Conservation (phyloP, 192 early-diverging fungal genomes). For the Piromyces sp. region DNA sequence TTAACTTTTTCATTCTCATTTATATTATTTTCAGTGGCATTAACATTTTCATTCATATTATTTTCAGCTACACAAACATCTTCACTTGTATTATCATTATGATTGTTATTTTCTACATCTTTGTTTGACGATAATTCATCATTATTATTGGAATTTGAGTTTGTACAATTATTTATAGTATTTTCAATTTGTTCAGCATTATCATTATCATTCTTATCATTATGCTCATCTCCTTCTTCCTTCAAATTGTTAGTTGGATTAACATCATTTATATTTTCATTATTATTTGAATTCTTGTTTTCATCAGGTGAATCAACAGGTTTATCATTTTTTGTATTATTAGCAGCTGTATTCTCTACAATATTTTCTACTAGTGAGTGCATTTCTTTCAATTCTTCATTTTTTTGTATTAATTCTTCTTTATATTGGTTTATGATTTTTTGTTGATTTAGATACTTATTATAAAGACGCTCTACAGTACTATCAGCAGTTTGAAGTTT, state of each 20-base stretch:
- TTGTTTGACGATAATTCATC: neutral
- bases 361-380: neutral
- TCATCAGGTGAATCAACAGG: neutral
- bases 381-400: neutral
- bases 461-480: neutral
- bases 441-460: neutral
- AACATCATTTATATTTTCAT: neutral
- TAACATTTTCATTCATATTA: too few species aligned
- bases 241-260: neutral
- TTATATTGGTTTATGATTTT: neutral
- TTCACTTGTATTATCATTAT: too few species aligned
- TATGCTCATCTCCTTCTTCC: neutral
- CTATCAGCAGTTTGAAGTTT: neutral
- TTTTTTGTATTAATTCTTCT: neutral
- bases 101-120: too few species aligned
- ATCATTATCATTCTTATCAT: neutral
- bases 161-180: neutral
- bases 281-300: too few species aligned
- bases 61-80: too few species aligned
- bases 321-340: neutral
- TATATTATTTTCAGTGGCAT: neutral
- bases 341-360: neutral
- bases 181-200: too few species aligned
- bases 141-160: neutral
- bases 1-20: neutral